These are phyloP conservation scores for Botrytis porri DNA, from an alignment of 2,329 filamentous ascomycete species.

Conservation along the genomic window DNA sequence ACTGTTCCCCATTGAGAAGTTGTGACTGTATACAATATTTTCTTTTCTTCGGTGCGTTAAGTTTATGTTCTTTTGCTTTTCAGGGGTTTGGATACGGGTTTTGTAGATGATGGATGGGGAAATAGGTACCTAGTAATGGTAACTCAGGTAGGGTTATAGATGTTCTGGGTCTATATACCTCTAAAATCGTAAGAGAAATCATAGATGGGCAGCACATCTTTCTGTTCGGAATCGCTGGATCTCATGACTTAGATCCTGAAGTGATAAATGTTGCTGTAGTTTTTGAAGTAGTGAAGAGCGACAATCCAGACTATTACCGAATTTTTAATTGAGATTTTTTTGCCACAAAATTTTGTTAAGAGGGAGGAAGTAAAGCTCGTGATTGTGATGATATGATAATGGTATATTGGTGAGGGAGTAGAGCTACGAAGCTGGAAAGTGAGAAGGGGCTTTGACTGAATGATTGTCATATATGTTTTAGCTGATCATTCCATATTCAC, in stretches of 20 bases:
- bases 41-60: too few relatives aligned
- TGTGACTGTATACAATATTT: neutral
- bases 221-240: neutral
- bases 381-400: too few relatives aligned
- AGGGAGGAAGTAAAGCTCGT: neutral
- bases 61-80: too few relatives aligned
- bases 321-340: neutral
- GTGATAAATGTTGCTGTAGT: neutral
- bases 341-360: neutral
- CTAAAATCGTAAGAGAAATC: too few relatives aligned
- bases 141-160: rapidly evolving
- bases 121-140: too few relatives aligned
- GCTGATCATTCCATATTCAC: neutral
- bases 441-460: neutral
- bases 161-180: neutral
- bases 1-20: neutral
- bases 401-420: neutral
- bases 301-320: neutral
- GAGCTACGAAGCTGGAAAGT: neutral
- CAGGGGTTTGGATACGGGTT: too few relatives aligned
- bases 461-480: neutral
- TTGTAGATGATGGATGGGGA: too few relatives aligned
- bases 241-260: neutral
- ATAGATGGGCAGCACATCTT: rapidly evolving
- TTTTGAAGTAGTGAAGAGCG: neutral